These are phyloP conservation scores for Globisporangium cylindrosporum DNA, from an alignment of 352 stramenopile species.

Conservation along the genomic window DNA sequence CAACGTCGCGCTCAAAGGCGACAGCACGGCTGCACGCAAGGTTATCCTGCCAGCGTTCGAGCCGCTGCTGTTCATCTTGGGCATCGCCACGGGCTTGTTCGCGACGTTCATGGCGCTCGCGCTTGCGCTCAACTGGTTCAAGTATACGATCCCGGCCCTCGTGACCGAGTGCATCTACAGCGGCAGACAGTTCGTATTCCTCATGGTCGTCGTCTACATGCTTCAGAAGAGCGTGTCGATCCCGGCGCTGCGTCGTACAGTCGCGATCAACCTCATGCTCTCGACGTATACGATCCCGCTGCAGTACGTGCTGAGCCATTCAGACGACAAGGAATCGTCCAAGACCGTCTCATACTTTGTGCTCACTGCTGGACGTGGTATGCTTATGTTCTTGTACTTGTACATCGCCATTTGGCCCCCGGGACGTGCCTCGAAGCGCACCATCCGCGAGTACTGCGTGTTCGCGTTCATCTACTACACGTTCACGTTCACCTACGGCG, in stretches of 20 bases:
- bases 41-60: constrained; percentile 61
- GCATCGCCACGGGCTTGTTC: constrained; percentile 4
- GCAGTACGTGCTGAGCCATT: constrained; percentile 22
- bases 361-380: constrained; percentile 7
- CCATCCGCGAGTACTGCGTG: constrained; percentile 7
- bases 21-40: constrained; percentile 40
- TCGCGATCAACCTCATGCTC: constrained; percentile 18
- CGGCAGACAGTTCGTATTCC: constrained; percentile 25
- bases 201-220: constrained; percentile 14
- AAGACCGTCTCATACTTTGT: constrained; percentile 6
- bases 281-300: constrained; percentile 29
- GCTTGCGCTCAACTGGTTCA: constrained; percentile 7
- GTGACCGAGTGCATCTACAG: constrained; percentile 21
- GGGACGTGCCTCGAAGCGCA: constrained; percentile 36
- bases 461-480: constrained; percentile 26
- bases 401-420: constrained; percentile 41
- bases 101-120: constrained; percentile 3
- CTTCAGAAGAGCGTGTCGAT: constrained; percentile 14
- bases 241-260: constrained; percentile 19
- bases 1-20: constrained; percentile 31
- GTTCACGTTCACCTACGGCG: constrained; percentile 31
- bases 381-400: constrained; percentile 30
- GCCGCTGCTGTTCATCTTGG: constrained; percentile 41
- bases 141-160: constrained; percentile 4
- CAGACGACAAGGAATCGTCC: constrained; percentile 2